phyloP scores from a whole-genome alignment of 495 filamentous ascomycete species.

The Aspergillus indologenus region DNA sequence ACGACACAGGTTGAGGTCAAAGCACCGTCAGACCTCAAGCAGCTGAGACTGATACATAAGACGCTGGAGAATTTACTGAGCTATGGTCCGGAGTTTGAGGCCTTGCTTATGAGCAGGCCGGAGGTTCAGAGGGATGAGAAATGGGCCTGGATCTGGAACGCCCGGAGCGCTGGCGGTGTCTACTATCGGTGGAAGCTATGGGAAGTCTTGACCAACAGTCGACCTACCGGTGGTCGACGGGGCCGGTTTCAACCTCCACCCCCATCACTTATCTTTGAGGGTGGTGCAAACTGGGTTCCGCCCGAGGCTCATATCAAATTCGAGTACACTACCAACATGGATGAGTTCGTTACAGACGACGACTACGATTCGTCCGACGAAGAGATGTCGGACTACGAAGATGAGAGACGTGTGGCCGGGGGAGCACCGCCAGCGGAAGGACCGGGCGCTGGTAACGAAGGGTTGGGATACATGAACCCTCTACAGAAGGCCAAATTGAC shows the following conservation, averaged over 20 bases:
- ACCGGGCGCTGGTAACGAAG: conserved; percentile 41
- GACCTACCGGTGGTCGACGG: conserved; percentile 26
- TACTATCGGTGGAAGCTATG: conserved; percentile 92
- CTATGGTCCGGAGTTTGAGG: conserved; percentile 87
- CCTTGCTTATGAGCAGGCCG: conserved; percentile 79
- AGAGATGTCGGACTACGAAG: conserved; percentile 76
- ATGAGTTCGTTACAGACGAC: conserved; percentile 75
- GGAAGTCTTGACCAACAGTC: conserved; percentile 64
- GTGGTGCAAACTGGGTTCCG: conserved; percentile 64
- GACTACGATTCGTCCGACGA: conserved; percentile 89
- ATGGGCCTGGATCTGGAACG: conserved; percentile 94
- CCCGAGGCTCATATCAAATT: conserved; percentile 65
- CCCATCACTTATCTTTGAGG: conserved; percentile 59
- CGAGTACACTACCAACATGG: conserved; percentile 68
- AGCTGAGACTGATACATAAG: conserved; percentile 82
- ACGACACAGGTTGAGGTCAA: conserved; percentile 70
- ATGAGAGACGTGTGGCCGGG: conserved; percentile 52
- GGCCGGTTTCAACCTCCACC: conserved; percentile 23
- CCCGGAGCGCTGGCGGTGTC: conserved; percentile 71
- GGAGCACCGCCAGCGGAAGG: conserved; percentile 52
- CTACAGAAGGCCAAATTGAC: conserved; percentile 80
- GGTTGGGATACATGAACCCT: conserved; percentile 75
- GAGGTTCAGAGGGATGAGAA: conserved; percentile 79
- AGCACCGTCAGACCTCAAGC: conserved; percentile 72
- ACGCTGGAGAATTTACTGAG: conserved; percentile 75